These are phyloP conservation scores for Trichophyton simii DNA, from an alignment of 2,329 filamentous ascomycete species.

Conservation along the genomic window DNA sequence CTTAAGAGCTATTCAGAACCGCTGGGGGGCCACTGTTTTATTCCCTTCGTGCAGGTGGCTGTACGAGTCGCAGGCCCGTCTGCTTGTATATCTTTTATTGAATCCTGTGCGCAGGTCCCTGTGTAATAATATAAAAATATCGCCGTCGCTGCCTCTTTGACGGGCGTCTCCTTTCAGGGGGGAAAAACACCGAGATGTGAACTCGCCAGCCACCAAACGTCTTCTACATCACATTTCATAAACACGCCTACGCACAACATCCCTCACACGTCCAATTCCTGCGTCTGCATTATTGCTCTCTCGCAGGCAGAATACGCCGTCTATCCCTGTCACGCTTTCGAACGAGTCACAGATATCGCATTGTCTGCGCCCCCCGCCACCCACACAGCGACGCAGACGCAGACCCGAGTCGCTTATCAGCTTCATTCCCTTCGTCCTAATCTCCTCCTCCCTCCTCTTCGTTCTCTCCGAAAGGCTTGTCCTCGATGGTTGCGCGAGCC, in stretches of 20 bases:
- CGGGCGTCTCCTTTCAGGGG: not conserved
- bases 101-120: not conserved
- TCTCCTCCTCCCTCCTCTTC: not conserved
- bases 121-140: not conserved
- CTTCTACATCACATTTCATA: not conserved
- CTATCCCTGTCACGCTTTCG: not conserved
- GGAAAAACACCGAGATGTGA: not conserved
- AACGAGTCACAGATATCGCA: constrained; percentile 1
- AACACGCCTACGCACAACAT: not conserved
- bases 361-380: not conserved
- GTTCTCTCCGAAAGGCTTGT: not conserved
- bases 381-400: not conserved
- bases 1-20: too few relatives aligned
- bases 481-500: not conserved
- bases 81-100: not conserved
- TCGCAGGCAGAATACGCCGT: not conserved
- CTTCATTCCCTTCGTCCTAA: not conserved
- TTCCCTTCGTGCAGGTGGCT: not conserved
- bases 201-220: not conserved
- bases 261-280: not conserved
- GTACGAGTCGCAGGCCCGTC: not conserved
- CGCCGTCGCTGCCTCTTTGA: not conserved
- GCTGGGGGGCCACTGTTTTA: not conserved
- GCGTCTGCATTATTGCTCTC: not conserved
- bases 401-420: too few relatives aligned